A percentile compares a stretch with the other conserved stretches of the same genome.
phyloP scores from a whole-genome alignment of 2,329 filamentous ascomycete species.

The Lecanicillium sp. region DNA sequence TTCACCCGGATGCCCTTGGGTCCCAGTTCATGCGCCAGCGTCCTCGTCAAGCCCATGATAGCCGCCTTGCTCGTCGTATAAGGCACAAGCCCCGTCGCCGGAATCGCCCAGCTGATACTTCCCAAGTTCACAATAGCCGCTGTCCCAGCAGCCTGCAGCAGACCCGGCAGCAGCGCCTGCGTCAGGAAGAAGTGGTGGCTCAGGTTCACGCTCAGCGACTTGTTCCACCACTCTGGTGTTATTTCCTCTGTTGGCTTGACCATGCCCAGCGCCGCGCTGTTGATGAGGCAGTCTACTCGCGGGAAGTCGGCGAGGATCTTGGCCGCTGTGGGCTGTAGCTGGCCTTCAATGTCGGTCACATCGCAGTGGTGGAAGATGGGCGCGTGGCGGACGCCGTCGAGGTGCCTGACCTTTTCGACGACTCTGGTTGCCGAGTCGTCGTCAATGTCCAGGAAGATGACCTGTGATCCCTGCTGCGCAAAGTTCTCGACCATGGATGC shows the following conservation, averaged over 20 bases:
- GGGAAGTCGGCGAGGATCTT: slow-evolving; percentile 23
- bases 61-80: slow-evolving; percentile 53
- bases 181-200: slow-evolving; percentile 54
- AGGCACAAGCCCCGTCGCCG: slow-evolving; percentile 45
- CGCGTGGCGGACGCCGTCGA: slow-evolving; percentile 12
- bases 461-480: slow-evolving; percentile 27
- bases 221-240: slow-evolving; percentile 27
- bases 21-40: slow-evolving; percentile 48
- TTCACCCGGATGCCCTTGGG: slow-evolving; percentile 41
- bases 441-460: slow-evolving; percentile 29
- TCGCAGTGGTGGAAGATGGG: slow-evolving; percentile 30
- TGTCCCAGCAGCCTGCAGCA: slow-evolving; percentile 59
- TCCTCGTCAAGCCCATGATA: slow-evolving; percentile 50
- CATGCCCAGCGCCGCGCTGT: slow-evolving; percentile 60
- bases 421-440: slow-evolving; percentile 19
- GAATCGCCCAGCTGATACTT: slow-evolving; percentile 41
- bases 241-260: slow-evolving; percentile 17
- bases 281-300: slow-evolving; percentile 74
- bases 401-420: slow-evolving; percentile 10
- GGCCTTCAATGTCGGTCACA: slow-evolving; percentile 21
- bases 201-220: slow-evolving; percentile 30
- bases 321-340: slow-evolving; percentile 21
- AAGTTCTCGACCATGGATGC: slow-evolving; percentile 29
- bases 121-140: slow-evolving; percentile 48
- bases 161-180: slow-evolving; percentile 61